A percentile compares a stretch with the other conserved stretches of the same genome.
These are phyloP conservation scores for Pythium apleroticum DNA, from an alignment of 352 stramenopile species.

Conservation along the genomic window DNA sequence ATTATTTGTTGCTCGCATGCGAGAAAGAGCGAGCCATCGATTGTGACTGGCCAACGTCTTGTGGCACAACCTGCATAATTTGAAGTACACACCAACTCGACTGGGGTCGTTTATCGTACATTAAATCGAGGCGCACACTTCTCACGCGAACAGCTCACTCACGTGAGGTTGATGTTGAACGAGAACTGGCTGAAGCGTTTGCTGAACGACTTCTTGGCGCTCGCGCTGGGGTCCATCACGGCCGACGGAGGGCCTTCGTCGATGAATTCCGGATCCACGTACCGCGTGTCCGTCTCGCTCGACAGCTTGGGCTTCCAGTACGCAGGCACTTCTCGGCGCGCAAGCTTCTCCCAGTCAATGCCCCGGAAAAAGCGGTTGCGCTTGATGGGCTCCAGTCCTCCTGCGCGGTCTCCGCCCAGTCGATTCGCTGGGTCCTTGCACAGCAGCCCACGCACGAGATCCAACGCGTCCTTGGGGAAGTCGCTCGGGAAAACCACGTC, in stretches of 20 bases:
- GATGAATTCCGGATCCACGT: slow-evolving; percentile 88
- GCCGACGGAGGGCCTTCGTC: slow-evolving; percentile 82
- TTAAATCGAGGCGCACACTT: not conserved
- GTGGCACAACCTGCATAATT: too few species aligned
- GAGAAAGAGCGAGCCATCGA: too few species aligned
- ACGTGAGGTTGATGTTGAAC: slow-evolving; percentile 83
- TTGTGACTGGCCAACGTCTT: too few species aligned
- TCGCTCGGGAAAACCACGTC: slow-evolving; percentile 74
- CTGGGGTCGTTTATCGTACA: slow-evolving; percentile 3
- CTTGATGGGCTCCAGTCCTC: slow-evolving; percentile 76
- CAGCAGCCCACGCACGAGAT: slow-evolving; percentile 72
- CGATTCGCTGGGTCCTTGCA: slow-evolving; percentile 71
- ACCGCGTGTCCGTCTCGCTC: slow-evolving; percentile 85
- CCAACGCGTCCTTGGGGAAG: slow-evolving; percentile 74
- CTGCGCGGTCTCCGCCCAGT: slow-evolving; percentile 61
- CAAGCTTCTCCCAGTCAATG: slow-evolving; percentile 78
- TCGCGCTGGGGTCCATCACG: slow-evolving; percentile 69
- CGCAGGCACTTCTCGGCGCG: slow-evolving; percentile 68
- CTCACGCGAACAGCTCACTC: slow-evolving; percentile 6
- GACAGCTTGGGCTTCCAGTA: slow-evolving; percentile 84
- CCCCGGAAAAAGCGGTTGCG: slow-evolving; percentile 63
- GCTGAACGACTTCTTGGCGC: slow-evolving; percentile 63
- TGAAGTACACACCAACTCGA: too few species aligned
- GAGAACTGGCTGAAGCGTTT: slow-evolving; percentile 90
- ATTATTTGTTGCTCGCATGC: too few species aligned